Evolutionary conservation across 169 alveolate genomes (phyloP), one percentile per base, ranked within the genome.

Genomic region (Plasmodium berghei): DNA sequence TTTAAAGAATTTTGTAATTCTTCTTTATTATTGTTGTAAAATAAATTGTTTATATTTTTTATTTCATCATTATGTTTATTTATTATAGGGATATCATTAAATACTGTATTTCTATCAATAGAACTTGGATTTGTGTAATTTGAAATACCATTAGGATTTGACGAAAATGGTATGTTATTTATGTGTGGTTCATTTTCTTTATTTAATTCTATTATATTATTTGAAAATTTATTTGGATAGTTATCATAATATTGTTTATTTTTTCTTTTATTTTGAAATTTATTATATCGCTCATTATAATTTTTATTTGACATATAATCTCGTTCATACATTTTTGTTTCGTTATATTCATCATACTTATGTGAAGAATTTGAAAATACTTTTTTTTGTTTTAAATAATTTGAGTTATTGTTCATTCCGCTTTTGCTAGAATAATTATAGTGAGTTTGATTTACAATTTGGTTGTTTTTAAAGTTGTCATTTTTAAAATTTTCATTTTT

Each of bases 311-410:
- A 3, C n/a, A 9, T 63, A 52, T 18, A 1, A 6, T n/a, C 62
- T 10, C 26, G 42, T 49, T 24, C 12, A 1, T 73, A 16, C 49
- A 1, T 56, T n/a, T 18, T 70, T 14, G 52, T 46, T 26, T 61
- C 20, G 16, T 66, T 42, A 14, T 48, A 22, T 42, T 55, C 54
- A 69, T 49, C n/a, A 28, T 10, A 10, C 26, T 14, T 40, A 73
- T 46, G 26, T 18, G 63, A 16, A 10, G 8, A 48, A 14, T 61
- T 16, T 10, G 87, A 63, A 16, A 59, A 34, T 12, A n/a, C 48
- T 16, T 46, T 45, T 16, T 73, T 73, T 1, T 72, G 49, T 72
- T 18, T 58, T 73, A 73, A 73, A 77, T 48, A 52, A 12, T 42
- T 48, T 42, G 40, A 9, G n/a, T 71, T 18, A 49, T n/a, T 49